phyloP scores from a whole-genome alignment of 2,329 filamentous ascomycete species.

The Colletotrichum melonis region DNA sequence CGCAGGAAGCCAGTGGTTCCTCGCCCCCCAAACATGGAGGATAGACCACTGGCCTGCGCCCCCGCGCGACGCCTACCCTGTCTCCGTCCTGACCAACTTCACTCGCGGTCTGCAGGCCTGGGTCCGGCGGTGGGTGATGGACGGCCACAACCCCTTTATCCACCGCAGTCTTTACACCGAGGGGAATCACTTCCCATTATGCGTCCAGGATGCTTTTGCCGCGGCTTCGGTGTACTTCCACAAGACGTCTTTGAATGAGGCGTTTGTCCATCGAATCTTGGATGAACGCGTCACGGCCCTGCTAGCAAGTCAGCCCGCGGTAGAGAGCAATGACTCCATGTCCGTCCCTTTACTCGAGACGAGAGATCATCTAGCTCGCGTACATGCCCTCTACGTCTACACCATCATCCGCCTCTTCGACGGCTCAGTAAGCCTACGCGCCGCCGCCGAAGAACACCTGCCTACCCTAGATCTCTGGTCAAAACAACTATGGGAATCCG shows the following conservation, averaged over 20 bases:
- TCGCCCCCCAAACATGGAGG: conserved; percentile 36
- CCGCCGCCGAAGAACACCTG: conserved; percentile 38
- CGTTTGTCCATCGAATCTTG: conserved; percentile 38
- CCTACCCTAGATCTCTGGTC: conserved; percentile 36
- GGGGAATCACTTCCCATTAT: conserved; percentile 35
- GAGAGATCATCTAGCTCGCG: conserved; percentile 38
- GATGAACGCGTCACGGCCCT: conserved; percentile 37
- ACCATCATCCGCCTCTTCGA: conserved; percentile 40
- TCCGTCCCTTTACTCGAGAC: conserved; percentile 5
- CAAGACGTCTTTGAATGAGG: conserved; percentile 39
- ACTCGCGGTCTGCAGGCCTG: conserved; percentile 39
- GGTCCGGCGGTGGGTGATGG: conserved; percentile 40
- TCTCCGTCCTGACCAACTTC: conserved; percentile 39
- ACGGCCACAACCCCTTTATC: conserved; percentile 42
- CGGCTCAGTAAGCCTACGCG: conserved; percentile 38
- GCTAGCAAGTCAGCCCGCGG: conserved; percentile 22
- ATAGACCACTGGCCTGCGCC: conserved; percentile 24
- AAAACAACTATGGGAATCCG: conserved; percentile 33
- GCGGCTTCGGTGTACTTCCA: conserved; percentile 38
- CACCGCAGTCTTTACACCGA: conserved; percentile 40
- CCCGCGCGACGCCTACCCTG: conserved; percentile 19
- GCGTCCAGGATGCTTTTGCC: conserved; percentile 42
- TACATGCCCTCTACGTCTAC: conserved; percentile 40
- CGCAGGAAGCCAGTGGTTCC: conserved; percentile 36
- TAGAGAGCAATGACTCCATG: conserved; percentile 1